Base-by-base conservation (phyloP, 192 early-diverging fungal species). In the Coemansia sp. region DNA sequence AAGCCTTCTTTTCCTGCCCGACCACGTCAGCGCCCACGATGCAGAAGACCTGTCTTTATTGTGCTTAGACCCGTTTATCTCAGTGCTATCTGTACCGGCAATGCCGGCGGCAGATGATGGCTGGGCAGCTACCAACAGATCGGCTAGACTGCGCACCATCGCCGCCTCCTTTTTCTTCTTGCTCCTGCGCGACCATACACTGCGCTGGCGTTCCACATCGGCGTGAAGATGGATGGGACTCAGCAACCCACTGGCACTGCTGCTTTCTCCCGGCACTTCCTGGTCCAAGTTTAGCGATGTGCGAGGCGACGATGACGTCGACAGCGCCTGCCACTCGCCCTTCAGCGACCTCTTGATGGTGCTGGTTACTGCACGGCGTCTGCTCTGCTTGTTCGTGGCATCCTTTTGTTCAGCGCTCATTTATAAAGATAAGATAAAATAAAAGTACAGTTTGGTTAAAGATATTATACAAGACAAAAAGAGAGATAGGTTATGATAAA, bases 61-160 rank as follows among this genome's bases (percentile, higher is more conserved):
- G 38, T 7, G 11, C 23, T 54, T 26, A 11, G 6, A 23, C 52
- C 26, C 64, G 21, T 53, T 15, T 2, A 18, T 39, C 32, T 45
- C 40, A 37, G n/a, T 16, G 32, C n/a, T 38, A 53, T 8, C 1
- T 53, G 52, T 53, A 9, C 18, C n/a, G 2, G 47, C 0, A 6
- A 2, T n/a, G n/a, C 52, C 52, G 26, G 39, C n/a, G 13, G 9
- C 52, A 9, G 48, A 13, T 42, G 48, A 13, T 42, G 64, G 32
- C 12, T 26, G 39, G 10, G 26, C 47, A 5, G 70, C 57, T 38
- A 61, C 15, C 26, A 72, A 39, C n/a, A 73, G 65, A 41, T 73
- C 71, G 3, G 61, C 38, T 44, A 73, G 43, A 26, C 60, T 63
- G 63, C 65, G 71, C 53, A 47, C 71, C 42, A 18, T 15, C 26